These are phyloP conservation scores for Funneliformis geosporum DNA, from an alignment of 192 early-diverging fungal genomes.

Conservation along the genomic window DNA sequence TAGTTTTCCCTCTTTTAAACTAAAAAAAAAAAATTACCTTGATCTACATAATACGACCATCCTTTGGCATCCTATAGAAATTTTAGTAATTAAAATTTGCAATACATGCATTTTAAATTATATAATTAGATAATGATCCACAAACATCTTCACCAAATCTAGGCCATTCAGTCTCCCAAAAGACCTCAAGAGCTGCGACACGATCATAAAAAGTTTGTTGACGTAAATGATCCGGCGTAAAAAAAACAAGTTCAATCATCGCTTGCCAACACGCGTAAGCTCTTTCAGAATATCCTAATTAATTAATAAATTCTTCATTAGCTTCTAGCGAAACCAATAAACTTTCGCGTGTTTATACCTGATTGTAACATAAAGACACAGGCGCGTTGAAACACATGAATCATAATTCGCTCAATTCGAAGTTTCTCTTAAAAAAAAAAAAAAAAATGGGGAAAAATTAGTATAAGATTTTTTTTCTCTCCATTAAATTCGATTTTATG, in stretches of 20 bases:
- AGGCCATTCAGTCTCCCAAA: conserved; percentile 57
- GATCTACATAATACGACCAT: conserved; percentile 47
- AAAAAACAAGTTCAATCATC: conserved; percentile 53
- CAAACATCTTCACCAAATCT: conserved; percentile 55
- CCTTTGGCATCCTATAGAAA: conserved; percentile 45
- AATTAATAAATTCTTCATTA: not conserved
- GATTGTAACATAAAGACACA: conserved; percentile 58
- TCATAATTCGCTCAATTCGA: conserved; percentile 50
- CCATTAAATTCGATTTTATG: not conserved
- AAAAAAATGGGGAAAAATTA: too few relatives aligned
- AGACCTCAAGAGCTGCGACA: conserved; percentile 45
- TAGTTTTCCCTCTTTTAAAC: not conserved
- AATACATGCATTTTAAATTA: not conserved
- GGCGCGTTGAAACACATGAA: conserved; percentile 49
- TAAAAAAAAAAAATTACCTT: conserved; percentile 7
- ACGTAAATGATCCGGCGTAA: conserved; percentile 36
- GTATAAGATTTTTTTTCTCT: not conserved
- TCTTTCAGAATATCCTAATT: conserved; percentile 53
- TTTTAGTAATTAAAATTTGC: not conserved
- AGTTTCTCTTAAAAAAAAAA: conserved; percentile 18
- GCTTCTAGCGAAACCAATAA: not conserved
- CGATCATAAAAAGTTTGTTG: conserved; percentile 41
- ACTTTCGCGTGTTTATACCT: conserved; percentile 38
- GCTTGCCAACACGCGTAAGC: conserved; percentile 54
- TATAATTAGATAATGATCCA: not conserved